Evolutionary conservation across 768 basidiomycete species (phyloP), one percentile per base, ranked within the genome.

Genomic region (Panaeolus papilionaceus): DNA sequence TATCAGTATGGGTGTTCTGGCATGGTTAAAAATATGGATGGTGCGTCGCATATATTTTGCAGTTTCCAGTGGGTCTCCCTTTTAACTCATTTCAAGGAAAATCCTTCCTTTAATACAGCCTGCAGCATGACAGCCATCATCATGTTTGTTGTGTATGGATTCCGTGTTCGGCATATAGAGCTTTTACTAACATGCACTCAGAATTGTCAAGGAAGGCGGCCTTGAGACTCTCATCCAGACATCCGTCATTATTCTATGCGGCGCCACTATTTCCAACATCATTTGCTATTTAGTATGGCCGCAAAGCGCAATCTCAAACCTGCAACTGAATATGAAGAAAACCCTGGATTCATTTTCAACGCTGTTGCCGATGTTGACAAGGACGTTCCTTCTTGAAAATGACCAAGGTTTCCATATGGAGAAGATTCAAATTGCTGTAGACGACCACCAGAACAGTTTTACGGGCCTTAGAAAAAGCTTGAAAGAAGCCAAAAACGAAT

Each of bases 11-110:
- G 91, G 90, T 62, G 75, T 85, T 3, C 76, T 98, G 18, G 94
- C 96, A 0, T 99, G 94, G 92, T 88, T 91, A 80, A 99, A 98
- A 77, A 86, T 93, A 2, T 94, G 92, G 89, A 94, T 99, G 85
- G 85, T 83, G 63, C 67, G 33, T 33, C 33, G 80, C 65, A 16
- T 61, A 39, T 40, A 40, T 44, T 38, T 33, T 18, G 23, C 63
- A 38, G 40, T 33, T 39, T 26, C 44, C 4, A 5, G 42, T 40
- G 18, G 39, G 23, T 64, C 23, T 9, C 38, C 23, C 18, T 47
- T 4, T 42, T 69, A 33, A 68, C 11, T 38, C 10, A 40, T 42
- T 51, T 18, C 18, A 42, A 85, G 84, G 85, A 82, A 11, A 96
- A 92, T 74, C 93, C 94, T 2, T 89, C 91, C 20, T 98, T 95